Base-by-base conservation (phyloP, 257 asterid species). In the Fraxinus cuspidata region DNA sequence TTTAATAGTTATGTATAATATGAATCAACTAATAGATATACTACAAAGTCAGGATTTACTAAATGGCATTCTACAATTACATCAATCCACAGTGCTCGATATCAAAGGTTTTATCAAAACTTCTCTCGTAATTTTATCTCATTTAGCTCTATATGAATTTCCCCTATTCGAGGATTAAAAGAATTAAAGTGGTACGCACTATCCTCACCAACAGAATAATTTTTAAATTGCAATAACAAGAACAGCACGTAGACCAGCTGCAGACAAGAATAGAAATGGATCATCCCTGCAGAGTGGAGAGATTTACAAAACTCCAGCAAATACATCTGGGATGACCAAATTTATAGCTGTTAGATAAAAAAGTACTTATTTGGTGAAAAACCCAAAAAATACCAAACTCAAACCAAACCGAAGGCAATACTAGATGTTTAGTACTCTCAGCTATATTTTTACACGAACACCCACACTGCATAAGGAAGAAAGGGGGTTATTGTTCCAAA, bases 221-320 rank as follows among this genome's bases (percentile, higher is more conserved):
- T 21, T 34, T 37, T 70, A 9, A 70, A n/a, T 70, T 34, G 23
- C 0, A 70, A 70, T 19, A 25, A 63, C 66, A 77, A 31, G 72
- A 16, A 37, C 47, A 63, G 77, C 65, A 9, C 63, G 27, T 77
- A 76, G n/a, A 15, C 77, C 67, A 80, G 83, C 73, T 80, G 76
- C 73, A 71, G 47, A 53, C 31, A 31, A 68, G 25, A 68, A 11
- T 18, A 44, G 3, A 66, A 77, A 16, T 5, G 74, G 70, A 44
- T 6, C 27, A 27, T 53, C 21, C 11, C 27, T 7, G 64, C 27
- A 53, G 11, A 71, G 56, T 29, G 68, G 58, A 38, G 5, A 72
- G 42, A 60, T 77, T 37, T n/a, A 15, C 23, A 37, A 68, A 53
- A 53, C 42, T 53, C 27, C 63, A 38, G 77, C 16, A 4, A 35